Base-by-base conservation (phyloP, 2,329 filamentous ascomycete species). In the Pseudonectria buxi region DNA sequence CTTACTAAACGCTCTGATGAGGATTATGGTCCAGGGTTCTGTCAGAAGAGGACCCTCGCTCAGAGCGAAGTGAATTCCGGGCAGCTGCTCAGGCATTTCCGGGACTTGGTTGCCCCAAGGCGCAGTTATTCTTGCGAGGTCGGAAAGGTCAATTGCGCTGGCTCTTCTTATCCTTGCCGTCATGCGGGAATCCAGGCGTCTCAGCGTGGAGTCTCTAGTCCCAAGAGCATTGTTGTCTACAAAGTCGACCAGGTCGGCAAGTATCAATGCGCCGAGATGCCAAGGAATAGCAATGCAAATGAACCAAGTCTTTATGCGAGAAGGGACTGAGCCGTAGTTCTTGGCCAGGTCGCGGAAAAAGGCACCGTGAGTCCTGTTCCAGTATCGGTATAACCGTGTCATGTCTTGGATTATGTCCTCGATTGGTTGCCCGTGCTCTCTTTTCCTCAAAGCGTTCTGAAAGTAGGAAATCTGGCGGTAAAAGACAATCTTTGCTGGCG, bases 21-120 rank as follows among this genome's bases (percentile, higher is more conserved):
- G 52, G 3, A 77, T 64, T n/a, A 68, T 65, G 1, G 73, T 76
- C 74, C 74, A 78, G 0, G 74, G 74, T 42, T 78, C 74, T 0
- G 72, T 76, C 15, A 78, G 51, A 10, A 78, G 59, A 0, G 73
- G 69, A 5, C 68, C 71, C 41, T 74, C 64, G 35, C 64, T 72
- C 16, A 75, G 60, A 1, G 71, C 71, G 39, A 68, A 66, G 45
- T 76, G 72, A 34, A 74, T 72, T 16, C 68, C 64, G 14, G 54
- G 45, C 24, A 64, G 51, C 25, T 52, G 47, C 10, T 49, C 41
- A 4, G 26, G 11, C 5, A 41, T 22, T 39, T 12, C 18, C 18
- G 13, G 41, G 4, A 41, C 43, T 5, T 43, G 40, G 14, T 36
- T 40, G 1, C 55, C 48, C 2, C 18, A 22, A 22, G 60, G 63